A percentile compares a stretch with the other conserved stretches of the same genome.
These are phyloP conservation scores for Biscutella laevigata DNA, from an alignment of 441 rosid species.

Conservation along the genomic window DNA sequence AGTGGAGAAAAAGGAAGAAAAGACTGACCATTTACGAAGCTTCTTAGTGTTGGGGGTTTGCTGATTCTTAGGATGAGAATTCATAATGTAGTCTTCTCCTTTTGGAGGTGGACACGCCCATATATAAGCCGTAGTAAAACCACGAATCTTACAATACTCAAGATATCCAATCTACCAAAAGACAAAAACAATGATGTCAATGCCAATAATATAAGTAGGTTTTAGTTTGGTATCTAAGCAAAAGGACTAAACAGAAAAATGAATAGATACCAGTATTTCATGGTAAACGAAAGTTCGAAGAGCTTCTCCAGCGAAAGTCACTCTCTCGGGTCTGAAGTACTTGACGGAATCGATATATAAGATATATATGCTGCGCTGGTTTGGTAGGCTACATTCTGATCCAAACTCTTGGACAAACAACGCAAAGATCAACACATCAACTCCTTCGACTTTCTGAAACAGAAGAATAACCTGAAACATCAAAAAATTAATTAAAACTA, in stretches of 20 bases:
- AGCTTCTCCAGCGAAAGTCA: conserved; percentile 47
- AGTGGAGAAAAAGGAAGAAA: not conserved
- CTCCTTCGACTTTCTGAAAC: conserved; percentile 63
- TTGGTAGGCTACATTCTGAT: conserved; percentile 58
- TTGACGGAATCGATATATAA: conserved; percentile 64
- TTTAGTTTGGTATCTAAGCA: not conserved
- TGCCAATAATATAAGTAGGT: not conserved
- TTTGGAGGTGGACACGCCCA: conserved; percentile 85
- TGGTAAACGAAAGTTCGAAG: conserved; percentile 71
- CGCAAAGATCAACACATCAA: conserved; percentile 57
- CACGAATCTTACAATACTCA: conserved; percentile 65
- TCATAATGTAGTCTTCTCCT: conserved; percentile 70
- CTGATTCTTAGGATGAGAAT: conserved; percentile 72
- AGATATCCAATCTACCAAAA: conserved; percentile 61
- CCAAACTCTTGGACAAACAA: conserved; percentile 69
- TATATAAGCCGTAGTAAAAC: conserved; percentile 58
- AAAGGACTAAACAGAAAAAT: not conserved
- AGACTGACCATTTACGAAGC: conserved; percentile 58
- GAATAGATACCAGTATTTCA: conserved; percentile 47
- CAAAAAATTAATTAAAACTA: not conserved
- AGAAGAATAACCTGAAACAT: conserved; percentile 49
- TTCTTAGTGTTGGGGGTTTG: conserved; percentile 66
- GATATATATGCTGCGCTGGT: conserved; percentile 56
- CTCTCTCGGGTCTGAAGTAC: conserved; percentile 53
- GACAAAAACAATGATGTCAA: not conserved